These are phyloP conservation scores for Alternaria conjuncta DNA, from an alignment of 2,329 filamentous ascomycete genomes.

Conservation along the genomic window DNA sequence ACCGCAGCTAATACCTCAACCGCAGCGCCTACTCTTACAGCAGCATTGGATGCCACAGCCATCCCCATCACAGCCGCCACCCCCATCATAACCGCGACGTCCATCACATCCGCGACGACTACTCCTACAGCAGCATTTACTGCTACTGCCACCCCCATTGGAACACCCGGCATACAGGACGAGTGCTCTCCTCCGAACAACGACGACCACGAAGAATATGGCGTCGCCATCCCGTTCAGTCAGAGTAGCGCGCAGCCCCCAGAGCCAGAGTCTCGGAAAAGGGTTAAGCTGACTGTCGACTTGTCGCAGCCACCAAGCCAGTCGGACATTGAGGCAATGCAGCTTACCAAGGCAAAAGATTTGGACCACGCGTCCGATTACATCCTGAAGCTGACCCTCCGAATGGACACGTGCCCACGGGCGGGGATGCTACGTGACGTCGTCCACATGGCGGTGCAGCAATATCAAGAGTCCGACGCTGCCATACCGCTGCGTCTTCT, in stretches of 20 bases:
- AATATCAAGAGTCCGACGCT: not conserved
- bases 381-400: not conserved
- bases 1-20: no score
- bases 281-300: not conserved
- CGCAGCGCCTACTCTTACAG: no score
- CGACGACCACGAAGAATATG: not conserved
- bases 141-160: no score
- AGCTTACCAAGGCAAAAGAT: not conserved
- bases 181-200: not conserved
- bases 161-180: not conserved
- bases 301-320: not conserved
- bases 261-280: not conserved
- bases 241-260: not conserved
- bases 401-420: not conserved
- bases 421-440: not conserved
- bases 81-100: no score
- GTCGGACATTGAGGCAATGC: not conserved
- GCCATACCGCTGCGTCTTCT: no score
- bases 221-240: not conserved
- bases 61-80: no score
- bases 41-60: no score
- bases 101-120: no score
- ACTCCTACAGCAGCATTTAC: no score
- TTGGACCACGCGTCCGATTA: not conserved
- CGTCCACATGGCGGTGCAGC: not conserved